Base-by-base conservation (phyloP, 1,139 yeast species). In the Hyphopichia burtonii region DNA sequence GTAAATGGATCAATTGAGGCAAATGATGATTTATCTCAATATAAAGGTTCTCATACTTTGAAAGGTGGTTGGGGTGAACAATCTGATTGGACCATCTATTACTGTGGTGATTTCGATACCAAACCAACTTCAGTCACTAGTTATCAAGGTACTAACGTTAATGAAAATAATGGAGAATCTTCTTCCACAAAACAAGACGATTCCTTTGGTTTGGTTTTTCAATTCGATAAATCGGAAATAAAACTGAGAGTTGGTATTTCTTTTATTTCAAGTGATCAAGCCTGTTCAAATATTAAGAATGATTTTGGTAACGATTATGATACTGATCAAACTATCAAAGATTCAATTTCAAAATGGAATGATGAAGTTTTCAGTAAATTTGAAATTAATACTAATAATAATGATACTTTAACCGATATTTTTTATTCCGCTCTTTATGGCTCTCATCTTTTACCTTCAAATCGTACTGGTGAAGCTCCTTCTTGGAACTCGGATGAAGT, bases 391-490 rank as follows among this genome's bases (percentile, higher is more conserved):
- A 44, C 47, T 16, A 18, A 18, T 31, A 52, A 52, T 38, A 63
- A 64, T 43, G 39, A 48, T 1, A 54, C 61, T 9, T 44, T 63
- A 17, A 40, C 57, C n/a, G 42, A 44, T 1, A 48, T 59, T 45
- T 45, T 68, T 14, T 66, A 63, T 46, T 57, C 65, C 9, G 52
- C 67, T 3, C 52, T 68, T 32, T 68, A 68, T 44, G 70, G 72
- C 1, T 44, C 62, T 8, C 66, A 63, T 46, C 52, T 68, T 34
- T 45, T 65, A 42, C 74, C 74, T 2, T 55, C 70, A 10, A 64
- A 67, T 44, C 53, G 63, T 42, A 65, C 73, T 0, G 74, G 72
- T 4, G 67, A 64, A 40, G 65, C 61, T 39, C 66, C 69, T 9
- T 16, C 16, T 28, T 55, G 59, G 52, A 41, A 53, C 7, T 41